Percentiles rank a stretch among this genome's conserved stretches.
These are phyloP conservation scores for Candida awuae DNA, from an alignment of 805 yeast species.

Conservation along the genomic window DNA sequence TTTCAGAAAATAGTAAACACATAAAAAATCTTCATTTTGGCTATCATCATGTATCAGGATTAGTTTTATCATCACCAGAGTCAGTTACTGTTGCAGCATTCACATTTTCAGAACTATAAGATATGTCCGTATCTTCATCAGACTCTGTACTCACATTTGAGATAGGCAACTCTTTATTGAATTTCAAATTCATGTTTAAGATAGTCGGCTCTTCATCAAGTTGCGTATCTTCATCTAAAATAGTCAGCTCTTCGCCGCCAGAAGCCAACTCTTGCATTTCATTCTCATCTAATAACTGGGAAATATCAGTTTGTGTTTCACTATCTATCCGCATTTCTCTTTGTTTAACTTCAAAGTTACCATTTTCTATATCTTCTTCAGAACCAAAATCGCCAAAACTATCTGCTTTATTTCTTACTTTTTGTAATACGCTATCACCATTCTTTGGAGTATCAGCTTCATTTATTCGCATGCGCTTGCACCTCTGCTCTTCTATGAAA, in stretches of 20 bases:
- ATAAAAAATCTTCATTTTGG: too few relatives aligned
- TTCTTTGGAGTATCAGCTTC: background rate
- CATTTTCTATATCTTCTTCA: too few relatives aligned
- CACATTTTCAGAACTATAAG: background rate
- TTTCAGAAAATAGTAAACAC: too few relatives aligned
- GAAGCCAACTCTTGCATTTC: background rate
- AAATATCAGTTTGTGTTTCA: constrained; percentile 3
- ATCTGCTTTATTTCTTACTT: background rate
- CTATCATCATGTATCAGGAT: background rate
- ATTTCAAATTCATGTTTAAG: too few relatives aligned
- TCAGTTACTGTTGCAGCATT: background rate
- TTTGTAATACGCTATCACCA: background rate
- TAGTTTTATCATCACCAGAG: background rate
- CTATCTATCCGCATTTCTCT: too few relatives aligned
- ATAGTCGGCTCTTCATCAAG: constrained; percentile 1
- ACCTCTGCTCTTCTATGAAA: constrained; percentile 1
- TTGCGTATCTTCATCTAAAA: constrained; percentile 7
- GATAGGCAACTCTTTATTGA: background rate
- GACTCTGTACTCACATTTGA: constrained; percentile 2
- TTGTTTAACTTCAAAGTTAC: too few relatives aligned
- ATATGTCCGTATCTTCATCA: background rate
- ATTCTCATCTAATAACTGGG: background rate
- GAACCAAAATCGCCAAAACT: background rate
- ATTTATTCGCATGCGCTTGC: constrained; percentile 3
- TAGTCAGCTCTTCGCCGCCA: background rate